Percentiles rank a stretch among this genome's conserved stretches.
These are phyloP conservation scores for Aspergillus panamensis DNA, from an alignment of 495 filamentous ascomycete genomes.

Conservation along the genomic window DNA sequence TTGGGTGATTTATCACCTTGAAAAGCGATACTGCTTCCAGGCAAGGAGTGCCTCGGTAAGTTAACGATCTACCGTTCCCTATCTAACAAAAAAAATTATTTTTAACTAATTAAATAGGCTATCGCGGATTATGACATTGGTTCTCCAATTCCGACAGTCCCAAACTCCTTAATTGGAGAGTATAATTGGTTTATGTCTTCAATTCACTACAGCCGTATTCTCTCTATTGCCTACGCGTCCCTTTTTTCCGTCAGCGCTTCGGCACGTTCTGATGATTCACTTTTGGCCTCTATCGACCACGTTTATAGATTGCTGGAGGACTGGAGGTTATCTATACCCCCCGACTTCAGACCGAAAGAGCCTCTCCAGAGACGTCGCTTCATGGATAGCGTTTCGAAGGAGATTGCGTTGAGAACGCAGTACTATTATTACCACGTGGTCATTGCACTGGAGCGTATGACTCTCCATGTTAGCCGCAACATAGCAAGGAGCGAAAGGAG, in stretches of 20 bases:
- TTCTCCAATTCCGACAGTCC: slow-evolving; percentile 25
- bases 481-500: slow-evolving; percentile 7
- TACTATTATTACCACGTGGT: slow-evolving; percentile 26
- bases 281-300: slow-evolving; percentile 18
- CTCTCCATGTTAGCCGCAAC: slow-evolving; percentile 19
- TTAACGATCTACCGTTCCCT: background rate
- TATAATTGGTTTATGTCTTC: slow-evolving; percentile 31
- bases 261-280: slow-evolving; percentile 16
- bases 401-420: slow-evolving; percentile 5
- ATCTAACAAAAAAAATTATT: background rate
- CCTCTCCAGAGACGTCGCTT: background rate
- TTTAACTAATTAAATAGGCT: slow-evolving; percentile 1
- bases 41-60: slow-evolving; percentile 25
- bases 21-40: slow-evolving; percentile 29
- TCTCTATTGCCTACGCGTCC: slow-evolving; percentile 25
- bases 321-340: slow-evolving; percentile 29
- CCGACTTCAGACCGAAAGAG: slow-evolving; percentile 22
- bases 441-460: slow-evolving; percentile 25
- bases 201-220: slow-evolving; percentile 24
- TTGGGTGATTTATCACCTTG: slow-evolving; percentile 35
- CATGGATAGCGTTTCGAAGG: background rate
- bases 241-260: slow-evolving; percentile 31
- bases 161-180: slow-evolving; percentile 22
- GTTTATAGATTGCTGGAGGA: slow-evolving; percentile 23
- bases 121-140: slow-evolving; percentile 29